phyloP scores from a whole-genome alignment of 140 eudicot species.

The Ambrosia hybrid region DNA sequence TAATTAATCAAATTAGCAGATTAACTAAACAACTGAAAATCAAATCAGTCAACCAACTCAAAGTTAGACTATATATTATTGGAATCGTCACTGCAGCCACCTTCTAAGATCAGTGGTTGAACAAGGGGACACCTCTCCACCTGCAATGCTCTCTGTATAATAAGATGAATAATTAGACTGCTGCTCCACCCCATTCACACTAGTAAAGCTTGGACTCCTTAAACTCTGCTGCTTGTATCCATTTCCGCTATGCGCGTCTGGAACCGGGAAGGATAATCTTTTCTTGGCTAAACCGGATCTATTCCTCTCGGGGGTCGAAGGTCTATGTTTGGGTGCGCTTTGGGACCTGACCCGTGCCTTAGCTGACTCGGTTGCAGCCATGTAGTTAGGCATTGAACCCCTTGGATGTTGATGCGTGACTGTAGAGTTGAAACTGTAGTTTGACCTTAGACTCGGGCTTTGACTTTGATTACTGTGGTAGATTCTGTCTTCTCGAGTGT shows the following conservation, averaged over 20 bases:
- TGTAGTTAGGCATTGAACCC: conserved; percentile 63
- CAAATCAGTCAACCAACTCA: neutral
- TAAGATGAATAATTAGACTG: conserved; percentile 74
- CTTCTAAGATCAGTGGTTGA: conserved; percentile 76
- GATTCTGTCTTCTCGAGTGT: conserved; percentile 61
- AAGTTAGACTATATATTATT: conserved; percentile 27
- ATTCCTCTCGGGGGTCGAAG: conserved; percentile 69
- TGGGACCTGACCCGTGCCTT: conserved; percentile 75
- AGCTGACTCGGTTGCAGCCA: conserved; percentile 92
- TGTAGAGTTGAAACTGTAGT: conserved; percentile 30
- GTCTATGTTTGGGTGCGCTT: conserved; percentile 80
- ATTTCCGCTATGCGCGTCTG: conserved; percentile 52
- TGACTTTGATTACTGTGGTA: conserved; percentile 50
- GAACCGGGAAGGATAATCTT: conserved; percentile 69
- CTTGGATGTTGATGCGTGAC: conserved; percentile 45
- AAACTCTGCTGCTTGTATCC: conserved; percentile 38
- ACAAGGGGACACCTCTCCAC: conserved; percentile 83
- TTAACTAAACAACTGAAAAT: conserved; percentile 26
- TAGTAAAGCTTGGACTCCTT: conserved; percentile 82
- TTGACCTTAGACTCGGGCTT: conserved; percentile 51
- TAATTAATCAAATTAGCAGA: conserved; percentile 36
- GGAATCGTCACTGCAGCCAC: conserved; percentile 54
- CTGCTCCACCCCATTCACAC: conserved; percentile 55
- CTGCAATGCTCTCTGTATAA: conserved; percentile 62
- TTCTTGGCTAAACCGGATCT: conserved; percentile 62